These are phyloP conservation scores for Caloboletus firmus DNA, from an alignment of 1,284 basidiomycete genomes.

Conservation along the genomic window DNA sequence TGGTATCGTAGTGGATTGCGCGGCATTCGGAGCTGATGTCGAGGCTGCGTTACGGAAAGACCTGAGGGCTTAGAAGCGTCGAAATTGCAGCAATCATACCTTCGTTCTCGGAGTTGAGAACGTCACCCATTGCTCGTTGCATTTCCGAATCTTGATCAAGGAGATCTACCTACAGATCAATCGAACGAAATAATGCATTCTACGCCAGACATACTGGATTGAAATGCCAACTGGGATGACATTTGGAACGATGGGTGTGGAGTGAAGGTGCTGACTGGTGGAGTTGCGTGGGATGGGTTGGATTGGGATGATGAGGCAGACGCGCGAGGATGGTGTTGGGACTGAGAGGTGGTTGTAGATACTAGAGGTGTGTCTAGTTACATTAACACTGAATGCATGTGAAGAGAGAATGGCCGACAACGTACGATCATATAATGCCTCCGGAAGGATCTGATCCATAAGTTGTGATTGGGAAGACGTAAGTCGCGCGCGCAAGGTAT, in stretches of 20 bases:
- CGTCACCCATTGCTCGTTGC: conserved; percentile 60
- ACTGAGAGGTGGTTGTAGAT: conserved; percentile 13
- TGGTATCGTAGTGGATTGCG: conserved; percentile 8
- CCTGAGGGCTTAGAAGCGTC: background rate
- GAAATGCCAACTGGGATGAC: conserved; percentile 51
- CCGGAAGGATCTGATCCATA: conserved; percentile 35
- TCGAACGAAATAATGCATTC: conserved; percentile 2
- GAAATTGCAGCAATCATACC: conserved; percentile 16
- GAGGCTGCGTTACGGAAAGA: conserved; percentile 15
- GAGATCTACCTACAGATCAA: conserved; percentile 49
- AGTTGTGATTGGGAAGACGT: conserved; percentile 40
- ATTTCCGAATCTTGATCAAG: conserved; percentile 73
- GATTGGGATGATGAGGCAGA: conserved; percentile 14
- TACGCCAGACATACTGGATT: conserved; percentile 53
- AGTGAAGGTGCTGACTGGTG: conserved; percentile 48
- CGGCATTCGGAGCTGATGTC: conserved; percentile 4
- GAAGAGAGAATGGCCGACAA: conserved; percentile 2
- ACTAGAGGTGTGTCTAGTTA: conserved; percentile 14
- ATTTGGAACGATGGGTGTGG: conserved; percentile 59
- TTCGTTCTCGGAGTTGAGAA: conserved; percentile 46
- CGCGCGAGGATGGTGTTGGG: conserved; percentile 5
- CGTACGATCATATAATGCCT: conserved; percentile 37
- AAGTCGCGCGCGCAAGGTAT: conserved; percentile 51
- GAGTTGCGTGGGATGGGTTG: conserved; percentile 7
- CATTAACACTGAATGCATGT: background rate